These are phyloP conservation scores for Echeveria elegans DNA, from an alignment of 164 flowering plant genomes.

Conservation along the genomic window DNA sequence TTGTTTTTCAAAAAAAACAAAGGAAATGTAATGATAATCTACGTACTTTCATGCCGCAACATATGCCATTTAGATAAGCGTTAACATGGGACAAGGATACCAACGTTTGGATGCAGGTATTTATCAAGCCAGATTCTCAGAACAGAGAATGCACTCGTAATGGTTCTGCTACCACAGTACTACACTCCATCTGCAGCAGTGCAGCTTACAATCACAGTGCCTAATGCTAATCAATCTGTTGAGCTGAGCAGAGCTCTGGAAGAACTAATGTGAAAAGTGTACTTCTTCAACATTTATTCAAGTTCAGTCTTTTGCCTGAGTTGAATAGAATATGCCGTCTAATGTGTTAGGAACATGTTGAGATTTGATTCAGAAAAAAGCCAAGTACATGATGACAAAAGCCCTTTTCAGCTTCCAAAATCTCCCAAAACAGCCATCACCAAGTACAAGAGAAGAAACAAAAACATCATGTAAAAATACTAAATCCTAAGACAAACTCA, in stretches of 20 bases:
- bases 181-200: too few relatives aligned
- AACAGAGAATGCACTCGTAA: too few relatives aligned
- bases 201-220: too few relatives aligned
- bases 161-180: too few relatives aligned
- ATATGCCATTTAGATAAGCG: too few relatives aligned
- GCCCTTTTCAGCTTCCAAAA: neutral
- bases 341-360: neutral
- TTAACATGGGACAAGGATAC: too few relatives aligned
- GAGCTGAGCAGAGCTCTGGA: too few relatives aligned
- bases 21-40: neutral
- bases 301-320: neutral
- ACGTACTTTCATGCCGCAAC: too few relatives aligned
- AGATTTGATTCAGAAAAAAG: conserved; percentile 5
- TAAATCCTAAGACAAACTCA: neutral
- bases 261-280: too few relatives aligned
- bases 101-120: too few relatives aligned
- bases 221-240: too few relatives aligned
- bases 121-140: too few relatives aligned
- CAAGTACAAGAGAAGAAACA: neutral
- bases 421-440: neutral
- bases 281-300: neutral
- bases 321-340: neutral
- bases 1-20: neutral
- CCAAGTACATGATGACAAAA: conserved; percentile 4
- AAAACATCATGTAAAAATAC: neutral